Base-by-base conservation (phyloP, 176 grass and related monocot genomes). In the Triticum dicoccoides region DNA sequence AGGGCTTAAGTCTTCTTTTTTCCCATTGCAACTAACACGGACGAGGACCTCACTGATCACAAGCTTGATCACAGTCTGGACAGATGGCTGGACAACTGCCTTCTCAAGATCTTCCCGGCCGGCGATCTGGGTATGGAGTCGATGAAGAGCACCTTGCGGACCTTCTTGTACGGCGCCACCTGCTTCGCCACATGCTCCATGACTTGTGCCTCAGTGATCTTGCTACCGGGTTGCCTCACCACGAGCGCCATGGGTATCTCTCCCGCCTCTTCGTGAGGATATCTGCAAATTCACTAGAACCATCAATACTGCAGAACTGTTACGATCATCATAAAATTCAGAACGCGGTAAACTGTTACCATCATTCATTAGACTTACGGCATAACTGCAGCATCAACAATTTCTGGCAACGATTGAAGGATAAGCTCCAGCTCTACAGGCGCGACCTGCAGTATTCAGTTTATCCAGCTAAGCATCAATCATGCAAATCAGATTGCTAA, bases 111-210 rank as follows among this genome's bases (percentile, higher is more conserved):
- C 87, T 98, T 95, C 7, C 95, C 93, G 20, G 91, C 5, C 3
- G 89, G 87, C 1, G 93, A 98, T 85, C 83, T 93, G 33, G 93
- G 95, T 81, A 98, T 90, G 30, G 81, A 83, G 21, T 90, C 80
- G 4, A 93, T 83, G 49, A 95, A 95, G 10, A 88, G 17, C 21
- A 93, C 84, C 47, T 85, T 95, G 10, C 86, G 85, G 54, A 95
- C 90, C 80, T 87, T 98, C 69, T 95, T 98, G 76, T 95, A 98
- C 0, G 93, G 93, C 5, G 93, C 93, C 5, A 98, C 95, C 86
- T 86, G 78, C 64, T 92, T 87, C 0, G 89, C 91, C 1, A 95
- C 93, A 25, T 88, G 85, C 39, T 95, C 79, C 67, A 98, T 98
- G 8, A 98, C 61, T 76, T 95, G 84, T 30, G 73, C 62, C 65